phyloP scores from a whole-genome alignment of 371 early-diverging fungal species.

The Mortierella sp. region DNA sequence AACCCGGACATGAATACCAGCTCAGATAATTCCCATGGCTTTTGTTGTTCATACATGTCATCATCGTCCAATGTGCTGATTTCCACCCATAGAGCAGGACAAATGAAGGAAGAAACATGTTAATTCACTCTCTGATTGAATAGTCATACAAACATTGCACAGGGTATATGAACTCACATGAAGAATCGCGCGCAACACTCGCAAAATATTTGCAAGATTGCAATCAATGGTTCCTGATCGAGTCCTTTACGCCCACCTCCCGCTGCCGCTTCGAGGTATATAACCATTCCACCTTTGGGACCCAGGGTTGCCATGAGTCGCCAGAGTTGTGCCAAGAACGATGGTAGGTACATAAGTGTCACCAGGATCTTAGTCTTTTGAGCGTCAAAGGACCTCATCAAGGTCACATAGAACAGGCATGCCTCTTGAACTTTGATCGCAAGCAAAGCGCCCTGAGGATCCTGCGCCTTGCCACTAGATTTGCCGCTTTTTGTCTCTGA shows the following conservation, averaged over 20 bases:
- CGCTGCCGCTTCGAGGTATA: conserved; percentile 66
- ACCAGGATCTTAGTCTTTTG: conserved; percentile 66
- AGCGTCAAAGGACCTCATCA: conserved; percentile 57
- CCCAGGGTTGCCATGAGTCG: conserved; percentile 68
- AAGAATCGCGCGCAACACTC: conserved; percentile 67
- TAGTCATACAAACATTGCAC: background rate
- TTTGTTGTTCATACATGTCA: conserved; percentile 76
- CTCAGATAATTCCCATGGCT: conserved; percentile 64
- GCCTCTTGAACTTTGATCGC: conserved; percentile 63
- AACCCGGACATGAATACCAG: conserved; percentile 65
- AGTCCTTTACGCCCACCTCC: conserved; percentile 53
- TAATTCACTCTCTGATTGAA: no score
- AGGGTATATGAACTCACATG: conserved; percentile 55
- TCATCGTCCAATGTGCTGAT: conserved; percentile 81
- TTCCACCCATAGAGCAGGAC: background rate
- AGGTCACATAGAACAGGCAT: conserved; percentile 63
- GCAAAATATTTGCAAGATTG: conserved; percentile 70
- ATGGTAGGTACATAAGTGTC: conserved; percentile 67
- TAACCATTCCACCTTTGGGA: conserved; percentile 63
- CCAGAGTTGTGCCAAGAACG: conserved; percentile 72
- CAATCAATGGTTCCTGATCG: conserved; percentile 68
- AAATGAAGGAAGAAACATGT: background rate
- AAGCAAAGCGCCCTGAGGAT: conserved; percentile 51
- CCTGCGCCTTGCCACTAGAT: conserved; percentile 5
- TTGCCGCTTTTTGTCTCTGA: background rate